These are phyloP conservation scores for Blastobotrys robertii DNA, from an alignment of 805 yeast genomes.

Conservation along the genomic window DNA sequence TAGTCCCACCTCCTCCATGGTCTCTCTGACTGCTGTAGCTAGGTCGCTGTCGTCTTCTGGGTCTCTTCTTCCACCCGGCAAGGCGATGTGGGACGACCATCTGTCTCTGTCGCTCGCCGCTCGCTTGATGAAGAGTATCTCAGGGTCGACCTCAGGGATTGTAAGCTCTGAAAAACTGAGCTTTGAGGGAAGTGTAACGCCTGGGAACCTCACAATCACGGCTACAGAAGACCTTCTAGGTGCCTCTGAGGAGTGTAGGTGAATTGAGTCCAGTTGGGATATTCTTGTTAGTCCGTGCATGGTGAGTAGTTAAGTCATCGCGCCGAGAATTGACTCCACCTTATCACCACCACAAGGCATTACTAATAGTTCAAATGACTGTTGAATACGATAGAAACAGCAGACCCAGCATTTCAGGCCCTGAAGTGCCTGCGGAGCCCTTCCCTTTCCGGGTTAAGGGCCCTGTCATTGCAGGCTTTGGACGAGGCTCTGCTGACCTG, in stretches of 20 bases:
- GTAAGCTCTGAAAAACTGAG: conserved; percentile 1
- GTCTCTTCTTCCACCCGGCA: conserved; percentile 34
- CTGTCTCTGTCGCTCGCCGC: conserved; percentile 27
- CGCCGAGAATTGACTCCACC: background rate
- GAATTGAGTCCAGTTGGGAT: background rate
- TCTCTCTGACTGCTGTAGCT: conserved; percentile 29
- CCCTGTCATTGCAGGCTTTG: conserved; percentile 72
- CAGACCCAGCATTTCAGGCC: conserved; percentile 26
- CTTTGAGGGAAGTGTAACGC: conserved; percentile 1
- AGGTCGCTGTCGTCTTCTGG: conserved; percentile 25
- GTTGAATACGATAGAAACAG: conserved; percentile 5
- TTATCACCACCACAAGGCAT: background rate
- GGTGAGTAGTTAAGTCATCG: background rate
- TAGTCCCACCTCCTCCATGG: conserved; percentile 32
- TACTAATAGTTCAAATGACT: background rate
- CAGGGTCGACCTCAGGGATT: conserved; percentile 14
- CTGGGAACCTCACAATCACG: conserved; percentile 16
- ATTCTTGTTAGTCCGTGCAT: no score
- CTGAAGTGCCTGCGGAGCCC: conserved; percentile 26
- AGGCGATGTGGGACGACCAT: conserved; percentile 34
- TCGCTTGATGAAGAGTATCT: conserved; percentile 30
- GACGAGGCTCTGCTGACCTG: conserved; percentile 86
- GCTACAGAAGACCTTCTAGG: conserved; percentile 19
- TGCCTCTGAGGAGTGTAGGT: conserved; percentile 7
- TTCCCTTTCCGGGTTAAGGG: conserved; percentile 28